Evolutionary conservation across 768 basidiomycete genomes (phyloP).

Genomic region (Termitomyces sp.): DNA sequence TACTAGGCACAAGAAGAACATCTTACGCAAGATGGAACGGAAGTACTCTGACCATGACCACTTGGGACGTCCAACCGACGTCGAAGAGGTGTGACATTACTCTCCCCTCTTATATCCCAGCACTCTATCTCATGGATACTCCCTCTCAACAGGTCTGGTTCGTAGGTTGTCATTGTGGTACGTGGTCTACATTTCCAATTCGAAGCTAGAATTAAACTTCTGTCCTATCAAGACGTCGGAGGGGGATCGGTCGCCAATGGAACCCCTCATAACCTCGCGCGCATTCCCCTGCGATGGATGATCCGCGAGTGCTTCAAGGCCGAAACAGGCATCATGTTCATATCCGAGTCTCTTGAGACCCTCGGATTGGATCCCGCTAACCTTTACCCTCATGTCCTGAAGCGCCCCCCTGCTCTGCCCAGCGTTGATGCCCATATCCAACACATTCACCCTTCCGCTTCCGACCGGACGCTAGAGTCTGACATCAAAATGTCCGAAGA

Average conservation of each 20-base stretch:
- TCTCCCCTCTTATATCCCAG: not conserved
- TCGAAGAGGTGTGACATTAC: conserved; percentile 32
- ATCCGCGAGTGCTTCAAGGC: conserved; percentile 60
- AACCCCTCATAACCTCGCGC: conserved; percentile 38
- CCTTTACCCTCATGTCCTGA: conserved; percentile 31
- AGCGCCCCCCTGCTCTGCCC: conserved; percentile 27
- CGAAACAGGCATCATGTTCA: conserved; percentile 58
- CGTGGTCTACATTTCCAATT: not conserved
- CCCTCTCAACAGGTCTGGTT: conserved; percentile 39
- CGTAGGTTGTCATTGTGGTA: conserved; percentile 36
- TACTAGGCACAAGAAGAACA: conserved; percentile 5
- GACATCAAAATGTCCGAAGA: too few species aligned
- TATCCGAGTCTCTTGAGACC: conserved; percentile 35
- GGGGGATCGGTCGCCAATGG: conserved; percentile 46
- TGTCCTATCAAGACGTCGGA: conserved; percentile 43
- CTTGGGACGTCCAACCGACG: conserved; percentile 23
- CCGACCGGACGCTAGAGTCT: too few species aligned
- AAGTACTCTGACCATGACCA: conserved; percentile 7
- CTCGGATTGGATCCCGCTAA: conserved; percentile 38
- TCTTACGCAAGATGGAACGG: conserved; percentile 10
- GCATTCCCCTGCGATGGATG: conserved; percentile 65
- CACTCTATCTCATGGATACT: not conserved
- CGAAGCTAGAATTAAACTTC: not conserved
- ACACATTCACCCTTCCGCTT: conserved; percentile 10
- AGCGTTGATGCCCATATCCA: conserved; percentile 16